A percentile compares a stretch with the other conserved stretches of the same genome.
These are phyloP conservation scores for Kwoniella botswanensis DNA, from an alignment of 768 basidiomycete genomes.

Conservation along the genomic window DNA sequence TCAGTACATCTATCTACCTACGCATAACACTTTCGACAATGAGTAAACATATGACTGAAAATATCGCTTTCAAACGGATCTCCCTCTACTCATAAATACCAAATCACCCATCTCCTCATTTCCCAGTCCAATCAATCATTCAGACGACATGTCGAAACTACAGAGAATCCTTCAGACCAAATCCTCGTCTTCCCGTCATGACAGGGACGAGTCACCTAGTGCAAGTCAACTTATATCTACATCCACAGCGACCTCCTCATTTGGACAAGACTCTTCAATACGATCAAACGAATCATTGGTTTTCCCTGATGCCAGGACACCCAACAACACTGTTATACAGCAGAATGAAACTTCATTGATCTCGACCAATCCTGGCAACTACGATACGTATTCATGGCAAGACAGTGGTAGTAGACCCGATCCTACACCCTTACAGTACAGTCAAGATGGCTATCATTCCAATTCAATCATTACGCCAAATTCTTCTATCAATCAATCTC, in stretches of 20 bases:
- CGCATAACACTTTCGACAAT: neutral
- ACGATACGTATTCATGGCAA: conserved; percentile 5
- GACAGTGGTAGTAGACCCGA: neutral
- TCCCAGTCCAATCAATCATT: neutral
- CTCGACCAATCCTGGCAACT: neutral
- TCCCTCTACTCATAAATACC: neutral
- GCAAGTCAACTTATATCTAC: neutral
- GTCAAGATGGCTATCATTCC: neutral
- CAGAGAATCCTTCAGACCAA: conserved; percentile 2
- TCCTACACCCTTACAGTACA: neutral
- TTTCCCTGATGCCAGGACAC: conserved; percentile 33
- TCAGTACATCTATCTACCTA: no score
- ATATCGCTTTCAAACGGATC: neutral
- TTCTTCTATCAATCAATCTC: conserved; percentile 4
- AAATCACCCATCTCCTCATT: neutral
- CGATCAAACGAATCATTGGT: conserved; percentile 14
- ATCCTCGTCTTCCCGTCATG: neutral
- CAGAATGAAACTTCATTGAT: neutral
- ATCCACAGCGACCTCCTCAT: conserved; percentile 7
- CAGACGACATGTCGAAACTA: neutral
- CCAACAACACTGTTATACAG: conserved; percentile 33
- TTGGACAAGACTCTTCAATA: conserved; percentile 11
- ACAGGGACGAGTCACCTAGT: neutral
- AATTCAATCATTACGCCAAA: neutral
- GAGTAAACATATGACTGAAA: neutral